Evolutionary conservation across 768 basidiomycete species (phyloP), one percentile per base, ranked within the genome.

Genomic region (Hortiboletus flavorubellus): DNA sequence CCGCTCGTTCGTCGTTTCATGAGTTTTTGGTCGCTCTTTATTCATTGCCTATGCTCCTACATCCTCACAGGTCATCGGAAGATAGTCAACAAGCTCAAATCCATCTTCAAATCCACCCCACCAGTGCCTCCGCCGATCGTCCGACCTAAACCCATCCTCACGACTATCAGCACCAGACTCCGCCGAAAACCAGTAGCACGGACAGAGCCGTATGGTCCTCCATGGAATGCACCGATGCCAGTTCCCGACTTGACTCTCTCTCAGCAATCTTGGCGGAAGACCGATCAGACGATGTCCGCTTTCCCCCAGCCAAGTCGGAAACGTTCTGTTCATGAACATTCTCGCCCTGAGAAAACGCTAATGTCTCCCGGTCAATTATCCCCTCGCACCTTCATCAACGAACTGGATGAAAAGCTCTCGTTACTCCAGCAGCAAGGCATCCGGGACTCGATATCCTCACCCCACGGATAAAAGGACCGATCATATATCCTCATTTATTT

Each of bases 161-260:
- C 69, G 31, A 34, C 56, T 29, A 43, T 60, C 51, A 54, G 46
- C 5, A 45, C 61, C 9, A 64, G 52, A 37, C 59, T 64, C 33
- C 59, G 64, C 16, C 54, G 58, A 48, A 71, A 64, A 41, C 64
- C 68, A 4, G 62, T 62, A 5, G 53, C 64, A 35, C 73, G 73
- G 16, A 75, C 74, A 11, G 73, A 75, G 16, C 73, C 74, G 5
- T 75, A 75, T 26, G 68, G 71, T 11, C 66, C 72, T 35, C 73
- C 74, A 5, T 75, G 72, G 61, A 75, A 72, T 55, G 67, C 62
- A 16, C 53, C 56, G 2, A 70, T 70, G 68, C 67, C 67, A 16
- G 40, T 53, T n/a, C 45, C 37, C 12, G 60, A 65, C 16, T 40
- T 26, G 1, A 9, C 8, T 40, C 46, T 49, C 14, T 26, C 55